Base-by-base conservation (phyloP, 768 basidiomycete species). In the Russula sp. region DNA sequence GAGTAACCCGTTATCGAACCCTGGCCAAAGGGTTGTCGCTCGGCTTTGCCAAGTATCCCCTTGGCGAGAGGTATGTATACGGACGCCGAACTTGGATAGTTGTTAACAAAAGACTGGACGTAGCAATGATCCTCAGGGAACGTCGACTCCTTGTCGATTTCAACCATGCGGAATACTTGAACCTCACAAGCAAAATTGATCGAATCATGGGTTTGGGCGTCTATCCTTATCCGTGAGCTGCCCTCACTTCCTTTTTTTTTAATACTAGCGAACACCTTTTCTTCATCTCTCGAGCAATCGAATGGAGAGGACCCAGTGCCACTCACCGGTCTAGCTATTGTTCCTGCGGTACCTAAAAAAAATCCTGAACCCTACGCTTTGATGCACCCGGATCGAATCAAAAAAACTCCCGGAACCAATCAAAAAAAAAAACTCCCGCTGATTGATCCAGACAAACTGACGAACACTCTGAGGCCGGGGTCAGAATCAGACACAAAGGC, bases 201-300 rank as follows among this genome's bases (percentile, higher is more conserved):
- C 55, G 43, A 56, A 56, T 43, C 7, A 43, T 56, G 55, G 36
- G 55, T 46, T 46, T 56, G 55, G 6, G 35, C 36, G 43, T 10
- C 7, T 10, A 25, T 41, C 45, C 38, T 41, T 41, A 41, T 53
- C 3, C 20, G 9, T 53, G 11, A 53, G 52, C 38, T 25, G 7
- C 22, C 5, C 38, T 53, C 10, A 41, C 10, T 41, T 29, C n/a
- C 52, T 1, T 36, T 41, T 53, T 53, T 53, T n/a, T n/a, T n/a
- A n/a, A n/a, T n/a, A 53, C 36, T 22, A 53, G 52, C 38, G 52
- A 25, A 53, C 52, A 16, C 52, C 52, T 53, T 53, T 14, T 53
- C 36, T 53, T 53, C 7, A 53, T 53, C 9, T 16, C 55, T 2
- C 43, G 34, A 46, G 55, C 41, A 34, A 41, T 56, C 46, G 43